phyloP scores from a whole-genome alignment of 768 basidiomycete genomes.

The Pleurotus platypus region DNA sequence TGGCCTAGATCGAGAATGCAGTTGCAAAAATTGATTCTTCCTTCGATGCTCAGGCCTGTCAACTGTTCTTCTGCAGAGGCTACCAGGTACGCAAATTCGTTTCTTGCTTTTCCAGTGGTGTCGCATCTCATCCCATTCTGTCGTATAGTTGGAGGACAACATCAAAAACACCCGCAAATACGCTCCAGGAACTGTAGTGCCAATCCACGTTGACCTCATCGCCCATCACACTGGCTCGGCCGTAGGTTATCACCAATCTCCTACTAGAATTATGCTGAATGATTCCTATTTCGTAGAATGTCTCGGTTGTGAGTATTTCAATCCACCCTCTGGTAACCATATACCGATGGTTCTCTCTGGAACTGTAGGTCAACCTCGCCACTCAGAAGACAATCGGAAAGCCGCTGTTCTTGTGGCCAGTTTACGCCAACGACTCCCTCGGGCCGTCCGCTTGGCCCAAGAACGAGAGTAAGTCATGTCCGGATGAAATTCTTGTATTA shows the following conservation, averaged over 20 bases:
- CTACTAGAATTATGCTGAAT: not conserved
- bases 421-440: constrained; percentile 27
- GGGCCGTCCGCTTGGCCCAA: constrained; percentile 27
- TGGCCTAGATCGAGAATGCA: constrained; percentile 27
- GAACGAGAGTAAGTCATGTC: constrained; percentile 27
- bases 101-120: not conserved
- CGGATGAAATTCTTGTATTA: too few species aligned
- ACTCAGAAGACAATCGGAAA: constrained; percentile 23
- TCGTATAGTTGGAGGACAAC: constrained; percentile 26
- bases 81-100: constrained; percentile 20
- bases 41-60: constrained; percentile 28
- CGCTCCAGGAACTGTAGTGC: constrained; percentile 24
- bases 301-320: constrained; percentile 22
- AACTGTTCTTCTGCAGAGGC: constrained; percentile 31
- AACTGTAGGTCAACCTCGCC: constrained; percentile 23
- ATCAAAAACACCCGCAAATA: constrained; percentile 22
- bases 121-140: not conserved
- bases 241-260: constrained; percentile 14
- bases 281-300: constrained; percentile 21
- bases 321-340: not conserved
- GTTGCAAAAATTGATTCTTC: constrained; percentile 21
- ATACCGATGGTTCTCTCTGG: not conserved
- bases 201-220: constrained; percentile 26
- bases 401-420: constrained; percentile 27
- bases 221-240: constrained; percentile 33